These are phyloP conservation scores for Platanthera guangdongensis DNA, from an alignment of 106 monocot genomes.

Conservation along the genomic window DNA sequence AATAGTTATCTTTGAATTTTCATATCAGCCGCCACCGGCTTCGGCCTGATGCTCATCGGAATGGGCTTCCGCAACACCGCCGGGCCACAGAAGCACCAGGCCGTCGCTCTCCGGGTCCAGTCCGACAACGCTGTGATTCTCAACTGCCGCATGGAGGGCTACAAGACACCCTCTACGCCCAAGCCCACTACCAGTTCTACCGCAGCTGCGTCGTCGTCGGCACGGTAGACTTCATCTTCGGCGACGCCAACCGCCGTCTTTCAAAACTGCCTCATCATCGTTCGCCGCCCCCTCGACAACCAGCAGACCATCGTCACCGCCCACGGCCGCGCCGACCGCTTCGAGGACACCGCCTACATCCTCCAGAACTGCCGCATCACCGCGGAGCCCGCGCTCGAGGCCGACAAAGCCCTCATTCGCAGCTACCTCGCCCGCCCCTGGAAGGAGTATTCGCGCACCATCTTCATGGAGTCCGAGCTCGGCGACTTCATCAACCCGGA, in stretches of 20 bases:
- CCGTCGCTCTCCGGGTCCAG: slow-evolving; percentile 61
- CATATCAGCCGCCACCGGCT: slow-evolving; percentile 29
- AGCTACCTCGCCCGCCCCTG: slow-evolving; percentile 71
- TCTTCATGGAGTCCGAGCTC: slow-evolving; percentile 60
- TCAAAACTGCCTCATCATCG: slow-evolving; percentile 59
- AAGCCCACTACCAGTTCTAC: slow-evolving; percentile 75
- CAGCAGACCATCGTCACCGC: slow-evolving; percentile 60
- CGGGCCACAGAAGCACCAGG: slow-evolving; percentile 50
- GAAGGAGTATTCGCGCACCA: slow-evolving; percentile 50
- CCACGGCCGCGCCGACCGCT: slow-evolving; percentile 47
- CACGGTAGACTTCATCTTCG: slow-evolving; percentile 80
- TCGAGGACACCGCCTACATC: slow-evolving; percentile 63
- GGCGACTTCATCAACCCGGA: slow-evolving; percentile 37
- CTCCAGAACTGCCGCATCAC: slow-evolving; percentile 44
- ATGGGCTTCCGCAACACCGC: slow-evolving; percentile 60
- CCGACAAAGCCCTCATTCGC: slow-evolving; percentile 1
- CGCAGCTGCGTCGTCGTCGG: slow-evolving; percentile 66
- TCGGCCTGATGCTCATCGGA: slow-evolving; percentile 29
- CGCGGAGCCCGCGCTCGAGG: slow-evolving; percentile 26
- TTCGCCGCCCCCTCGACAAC: slow-evolving; percentile 42
- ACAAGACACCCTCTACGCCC: slow-evolving; percentile 81
- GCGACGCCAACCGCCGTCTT: slow-evolving; percentile 76
- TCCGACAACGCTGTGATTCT: slow-evolving; percentile 58
- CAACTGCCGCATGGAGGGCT: slow-evolving; percentile 55
- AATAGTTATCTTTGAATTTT: neutral